phyloP scores from a whole-genome alignment of 139 green algal species.

The Desmodesmus armatus region DNA sequence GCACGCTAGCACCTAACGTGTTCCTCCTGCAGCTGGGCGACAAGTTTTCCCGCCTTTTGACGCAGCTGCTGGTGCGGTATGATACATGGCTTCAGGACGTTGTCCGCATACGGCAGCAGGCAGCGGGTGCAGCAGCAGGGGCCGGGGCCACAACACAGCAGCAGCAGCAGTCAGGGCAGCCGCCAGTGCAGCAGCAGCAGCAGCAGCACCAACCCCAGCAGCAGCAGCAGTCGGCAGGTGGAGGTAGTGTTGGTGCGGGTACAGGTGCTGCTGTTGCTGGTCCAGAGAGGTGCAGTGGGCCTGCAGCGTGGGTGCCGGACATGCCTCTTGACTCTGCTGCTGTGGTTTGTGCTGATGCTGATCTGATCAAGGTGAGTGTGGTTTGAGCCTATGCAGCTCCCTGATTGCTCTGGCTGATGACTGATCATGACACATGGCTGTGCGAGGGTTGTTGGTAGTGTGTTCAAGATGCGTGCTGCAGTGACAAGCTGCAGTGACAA shows the following conservation, averaged over 20 bases:
- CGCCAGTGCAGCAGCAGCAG: constrained; percentile 1
- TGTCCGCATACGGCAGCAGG: constrained; percentile 38
- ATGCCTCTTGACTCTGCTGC: constrained; percentile 18
- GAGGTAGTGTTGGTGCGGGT: no score
- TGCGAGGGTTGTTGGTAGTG: no score
- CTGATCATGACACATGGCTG: no score
- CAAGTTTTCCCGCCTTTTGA: constrained; percentile 81
- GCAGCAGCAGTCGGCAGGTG: constrained; percentile 6
- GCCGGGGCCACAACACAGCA: background rate
- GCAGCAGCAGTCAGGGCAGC: background rate
- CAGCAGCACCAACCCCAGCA: constrained; percentile 12
- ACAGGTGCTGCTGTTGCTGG: background rate
- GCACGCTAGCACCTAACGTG: constrained; percentile 61
- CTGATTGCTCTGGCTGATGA: background rate
- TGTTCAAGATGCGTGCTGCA: no score
- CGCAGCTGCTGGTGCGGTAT: constrained; percentile 88
- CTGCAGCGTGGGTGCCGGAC: background rate
- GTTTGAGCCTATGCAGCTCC: background rate
- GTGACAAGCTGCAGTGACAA: no score
- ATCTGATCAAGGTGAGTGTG: constrained; percentile 8
- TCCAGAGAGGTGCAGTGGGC: background rate
- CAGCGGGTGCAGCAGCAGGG: background rate
- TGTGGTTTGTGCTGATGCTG: constrained; percentile 34
- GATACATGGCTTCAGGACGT: constrained; percentile 65
- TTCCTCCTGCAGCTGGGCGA: constrained; percentile 85